Evolutionary conservation across 176 grass and related monocot genomes (phyloP).

Genomic region (Juncus inflexus): DNA sequence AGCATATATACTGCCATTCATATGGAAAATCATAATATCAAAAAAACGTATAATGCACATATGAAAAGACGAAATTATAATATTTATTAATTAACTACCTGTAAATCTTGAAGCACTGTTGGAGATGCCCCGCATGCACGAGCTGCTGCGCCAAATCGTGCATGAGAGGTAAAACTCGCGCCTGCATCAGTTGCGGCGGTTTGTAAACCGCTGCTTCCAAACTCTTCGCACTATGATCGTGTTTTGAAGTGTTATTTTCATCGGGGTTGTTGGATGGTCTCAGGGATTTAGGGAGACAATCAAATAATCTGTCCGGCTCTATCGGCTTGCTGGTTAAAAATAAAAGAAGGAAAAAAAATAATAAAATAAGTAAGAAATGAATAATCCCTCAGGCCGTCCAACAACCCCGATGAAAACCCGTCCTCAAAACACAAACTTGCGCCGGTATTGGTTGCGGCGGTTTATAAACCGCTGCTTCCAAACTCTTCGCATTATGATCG

Average conservation of each 20-base stretch:
- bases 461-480: conserved; percentile 62
- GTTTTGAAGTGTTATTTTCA: conserved; percentile 23
- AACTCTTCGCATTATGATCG: conserved; percentile 63
- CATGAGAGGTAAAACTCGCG: conserved; percentile 71
- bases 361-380: background rate
- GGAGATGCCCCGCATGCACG: conserved; percentile 73
- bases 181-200: conserved; percentile 71
- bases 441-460: conserved; percentile 75
- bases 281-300: conserved; percentile 71
- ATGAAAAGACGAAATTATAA: too few relatives aligned
- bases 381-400: background rate
- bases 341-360: conserved; percentile 13
- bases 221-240: conserved; percentile 62
- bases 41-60: too few relatives aligned
- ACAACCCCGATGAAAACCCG: conserved; percentile 1
- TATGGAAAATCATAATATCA: too few relatives aligned
- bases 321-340: conserved; percentile 85
- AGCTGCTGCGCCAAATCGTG: conserved; percentile 91
- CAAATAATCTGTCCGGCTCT: conserved; percentile 72
- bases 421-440: conserved; percentile 28
- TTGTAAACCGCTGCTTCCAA: conserved; percentile 63
- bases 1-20: too few relatives aligned
- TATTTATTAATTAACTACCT: conserved; percentile 28
- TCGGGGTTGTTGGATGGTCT: conserved; percentile 40
- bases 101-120: conserved; percentile 59